Percentiles rank a stretch among this genome's conserved stretches.
phyloP scores from a whole-genome alignment of 2,329 filamentous ascomycete genomes.

The Pyricularia grisea region DNA sequence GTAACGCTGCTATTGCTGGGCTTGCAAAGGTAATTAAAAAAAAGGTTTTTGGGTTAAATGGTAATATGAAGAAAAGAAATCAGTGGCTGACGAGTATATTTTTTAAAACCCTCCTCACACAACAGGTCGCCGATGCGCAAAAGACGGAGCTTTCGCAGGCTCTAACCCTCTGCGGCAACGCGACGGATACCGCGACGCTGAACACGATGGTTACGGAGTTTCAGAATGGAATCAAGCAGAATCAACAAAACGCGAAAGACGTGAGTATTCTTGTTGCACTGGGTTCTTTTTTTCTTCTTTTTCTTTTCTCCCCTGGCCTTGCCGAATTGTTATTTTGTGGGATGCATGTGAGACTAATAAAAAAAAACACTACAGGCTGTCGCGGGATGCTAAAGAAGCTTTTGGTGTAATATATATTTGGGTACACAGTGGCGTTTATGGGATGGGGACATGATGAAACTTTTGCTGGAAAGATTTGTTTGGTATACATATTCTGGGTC shows the following conservation, averaged over 20 bases:
- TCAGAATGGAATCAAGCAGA: not conserved
- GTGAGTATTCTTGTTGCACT: not conserved
- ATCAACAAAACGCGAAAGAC: not conserved
- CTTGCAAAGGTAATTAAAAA: not conserved
- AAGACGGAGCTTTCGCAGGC: not conserved
- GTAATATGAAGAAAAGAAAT: no score
- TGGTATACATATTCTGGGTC: no score
- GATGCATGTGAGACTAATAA: not conserved
- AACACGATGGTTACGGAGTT: not conserved
- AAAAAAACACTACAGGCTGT: not conserved
- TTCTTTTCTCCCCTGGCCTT: no score
- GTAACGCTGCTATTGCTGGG: not conserved
- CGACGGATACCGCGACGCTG: not conserved
- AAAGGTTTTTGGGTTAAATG: no score
- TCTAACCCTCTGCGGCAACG: not conserved
- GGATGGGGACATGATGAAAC: no score
- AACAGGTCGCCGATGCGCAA: slow-evolving; percentile 1
- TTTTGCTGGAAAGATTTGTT: not conserved
- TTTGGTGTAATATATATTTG: no score
- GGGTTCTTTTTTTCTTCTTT: no score
- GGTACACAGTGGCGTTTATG: no score
- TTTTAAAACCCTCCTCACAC: not conserved
- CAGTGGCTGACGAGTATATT: not conserved
- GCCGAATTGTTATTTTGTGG: not conserved
- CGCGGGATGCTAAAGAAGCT: not conserved